Evolutionary conservation across 2,329 filamentous ascomycete species (phyloP), one percentile per base, ranked within the genome.

Genomic region (Ophiostoma himal-ulmi): DNA sequence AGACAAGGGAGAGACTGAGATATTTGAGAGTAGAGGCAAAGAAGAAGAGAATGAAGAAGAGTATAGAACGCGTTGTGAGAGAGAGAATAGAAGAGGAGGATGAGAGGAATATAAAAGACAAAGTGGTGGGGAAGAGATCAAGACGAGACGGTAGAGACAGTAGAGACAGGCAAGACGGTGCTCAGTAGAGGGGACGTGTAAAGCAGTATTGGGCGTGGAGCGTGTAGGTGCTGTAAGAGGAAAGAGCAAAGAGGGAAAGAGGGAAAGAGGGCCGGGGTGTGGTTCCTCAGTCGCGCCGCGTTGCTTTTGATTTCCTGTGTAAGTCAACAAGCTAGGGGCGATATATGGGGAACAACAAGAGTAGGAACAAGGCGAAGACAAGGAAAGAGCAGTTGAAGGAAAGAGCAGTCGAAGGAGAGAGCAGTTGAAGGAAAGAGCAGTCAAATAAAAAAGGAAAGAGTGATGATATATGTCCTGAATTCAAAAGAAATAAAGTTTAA

Each of bases 271-370:
- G 65, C 65, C 65, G 65, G 65, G 65, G 65, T 26, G 65, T 67
- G 37, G 37, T 41, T 67, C 36, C 36, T 65, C 34, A 39, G 62
- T n/a, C 62, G 65, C 65, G 65, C 39, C 65, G 62, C 62, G 62
- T 65, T 67, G 65, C 37, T 48, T 44, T 48, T 41, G 65, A 22
- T 67, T 30, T 41, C 65, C 65, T 17, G 65, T 67, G 65, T 67
- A 67, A 67, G 65, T 67, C 65, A 67, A 67, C 65, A 67, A 41
- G 65, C 65, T 48, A 67, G 65, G 65, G 64, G 64, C 64, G 64
- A 44, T 41, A 66, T 30, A 67, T 65, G 62, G 62, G n/a, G 62
- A 65, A 65, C 62, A 65, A 65, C 62, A 65, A 17, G n/a, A 17
- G 17, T 17, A 22, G 10, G 10, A 4, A 26, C 5, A 14, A 57